Evolutionary conservation across 768 basidiomycete genomes (phyloP), one percentile per base, ranked within the genome.

Genomic region (Hemileccinum rubropunctum): DNA sequence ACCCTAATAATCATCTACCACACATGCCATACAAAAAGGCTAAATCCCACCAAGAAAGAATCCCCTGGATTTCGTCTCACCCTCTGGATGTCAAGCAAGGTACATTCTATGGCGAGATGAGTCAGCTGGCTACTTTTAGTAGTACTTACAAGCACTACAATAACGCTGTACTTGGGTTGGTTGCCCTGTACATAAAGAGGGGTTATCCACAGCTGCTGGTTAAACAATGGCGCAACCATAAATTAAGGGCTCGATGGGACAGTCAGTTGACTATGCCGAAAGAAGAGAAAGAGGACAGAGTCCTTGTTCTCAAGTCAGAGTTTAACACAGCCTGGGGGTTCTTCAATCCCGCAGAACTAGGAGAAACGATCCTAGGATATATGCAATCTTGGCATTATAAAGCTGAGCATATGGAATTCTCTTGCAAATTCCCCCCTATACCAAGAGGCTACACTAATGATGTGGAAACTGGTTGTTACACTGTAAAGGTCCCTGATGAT

Each of bases 61-160:
- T 50, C n/a, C 53, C 44, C 5, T 54, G 56, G 54, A 49, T 54
- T 1, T 46, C 40, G 2, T 30, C 39, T 17, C 47, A 57, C 21
- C 53, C 47, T 0, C 6, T 42, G 0, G 46, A 57, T 1, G 50
- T 57, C 0, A 57, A 57, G 20, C 30, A 44, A 38, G 56, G 53
- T 0, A 57, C 49, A 0, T 56, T 56, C 15, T 13, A 6, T 0
- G 44, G 54, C 20, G 51, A 56, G 11, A 52, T 56, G 51, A 6
- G 2, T 0, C 35, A 40, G 0, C 18, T 56, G 0, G 28, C 54
- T 28, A 52, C 39, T 0, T 28, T 55, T 0, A 32, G 50, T 48
- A 52, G 50, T 21, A 18, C 2, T 0, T 2, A 0, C 0, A 41
- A 54, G 0, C 4, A 44, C 41, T 43, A 43, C 42, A 4, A 1